Conservation (phyloP, 352 stramenopile genomes). For the Pythium rhizo-oryzae region DNA sequence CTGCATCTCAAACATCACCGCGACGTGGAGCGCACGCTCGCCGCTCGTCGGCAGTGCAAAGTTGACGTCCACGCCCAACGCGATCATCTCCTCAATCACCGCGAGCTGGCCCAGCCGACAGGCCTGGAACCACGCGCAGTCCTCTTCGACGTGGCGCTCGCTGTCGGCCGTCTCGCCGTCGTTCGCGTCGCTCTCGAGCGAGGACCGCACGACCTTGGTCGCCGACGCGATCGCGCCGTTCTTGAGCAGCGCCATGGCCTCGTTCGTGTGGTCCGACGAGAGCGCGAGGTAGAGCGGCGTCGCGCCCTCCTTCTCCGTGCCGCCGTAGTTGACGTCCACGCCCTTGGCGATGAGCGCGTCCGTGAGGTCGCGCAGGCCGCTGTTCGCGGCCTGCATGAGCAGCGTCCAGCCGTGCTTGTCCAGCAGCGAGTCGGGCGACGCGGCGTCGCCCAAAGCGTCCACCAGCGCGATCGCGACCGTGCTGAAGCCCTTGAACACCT, state of each 20-base stretch:
- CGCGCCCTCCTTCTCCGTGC: constrained; percentile 43
- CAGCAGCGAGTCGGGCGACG: constrained; percentile 49
- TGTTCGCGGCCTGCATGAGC: constrained; percentile 86
- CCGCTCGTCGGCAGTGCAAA: constrained; percentile 61
- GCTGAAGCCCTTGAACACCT: constrained; percentile 71
- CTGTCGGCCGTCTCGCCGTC: constrained; percentile 26
- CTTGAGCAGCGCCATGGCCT: constrained; percentile 71
- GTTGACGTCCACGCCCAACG: constrained; percentile 68
- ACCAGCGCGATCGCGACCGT: constrained; percentile 53
- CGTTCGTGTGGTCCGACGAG: constrained; percentile 72
- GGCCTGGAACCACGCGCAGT: constrained; percentile 79
- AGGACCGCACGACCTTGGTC: constrained; percentile 65
- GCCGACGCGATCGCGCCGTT: constrained; percentile 67
- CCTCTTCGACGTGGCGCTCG: constrained; percentile 50
- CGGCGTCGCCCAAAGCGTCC: constrained; percentile 38
- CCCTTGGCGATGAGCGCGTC: constrained; percentile 54
- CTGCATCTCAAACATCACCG: constrained; percentile 85
- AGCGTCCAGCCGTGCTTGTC: constrained; percentile 84
- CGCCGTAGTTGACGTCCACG: constrained; percentile 65
- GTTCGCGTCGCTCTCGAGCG: constrained; percentile 28
- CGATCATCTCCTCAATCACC: constrained; percentile 81
- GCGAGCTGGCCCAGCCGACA: constrained; percentile 68
- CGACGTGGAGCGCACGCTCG: constrained; percentile 77
- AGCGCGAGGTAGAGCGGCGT: constrained; percentile 78
- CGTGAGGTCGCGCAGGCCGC: constrained; percentile 55